phyloP scores from a whole-genome alignment of 352 stramenopile species.

The Phytophthora pseudosyringae region DNA sequence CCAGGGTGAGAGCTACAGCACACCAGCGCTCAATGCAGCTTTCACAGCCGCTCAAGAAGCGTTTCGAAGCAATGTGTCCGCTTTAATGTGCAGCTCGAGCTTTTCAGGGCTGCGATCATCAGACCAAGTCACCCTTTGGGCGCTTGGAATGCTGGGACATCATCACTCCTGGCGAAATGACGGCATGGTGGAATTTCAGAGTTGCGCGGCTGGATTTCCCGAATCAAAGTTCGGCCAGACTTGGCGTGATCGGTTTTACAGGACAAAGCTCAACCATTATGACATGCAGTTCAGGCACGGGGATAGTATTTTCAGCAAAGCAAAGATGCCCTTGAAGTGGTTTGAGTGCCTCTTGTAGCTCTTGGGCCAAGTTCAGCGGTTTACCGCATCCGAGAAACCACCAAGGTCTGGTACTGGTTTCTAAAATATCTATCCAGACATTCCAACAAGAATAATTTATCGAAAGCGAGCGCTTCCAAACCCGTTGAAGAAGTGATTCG shows the following conservation, averaged over 20 bases:
- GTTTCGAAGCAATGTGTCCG: conserved; percentile 24
- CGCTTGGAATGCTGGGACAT: conserved; percentile 21
- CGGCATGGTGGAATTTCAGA: conserved; percentile 32
- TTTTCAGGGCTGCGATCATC: no score
- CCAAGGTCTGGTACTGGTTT: no score
- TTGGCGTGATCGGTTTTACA: conserved; percentile 48
- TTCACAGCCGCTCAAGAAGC: conserved; percentile 29
- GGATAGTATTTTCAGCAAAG: conserved; percentile 40
- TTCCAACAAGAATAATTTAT: no score
- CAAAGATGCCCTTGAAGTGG: conserved; percentile 62
- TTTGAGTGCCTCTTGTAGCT: conserved; percentile 61
- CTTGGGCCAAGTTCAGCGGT: no score
- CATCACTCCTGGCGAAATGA: conserved; percentile 36
- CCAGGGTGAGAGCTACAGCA: conserved; percentile 22
- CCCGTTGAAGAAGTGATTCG: no score
- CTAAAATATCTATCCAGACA: no score
- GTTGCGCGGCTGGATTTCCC: conserved; percentile 39
- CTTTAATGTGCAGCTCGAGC: no score
- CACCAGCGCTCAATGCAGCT: conserved; percentile 9
- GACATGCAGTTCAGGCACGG: conserved; percentile 51
- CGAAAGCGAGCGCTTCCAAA: no score
- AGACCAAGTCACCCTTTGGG: no score
- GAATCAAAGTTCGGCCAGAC: conserved; percentile 33
- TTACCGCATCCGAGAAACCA: no score
- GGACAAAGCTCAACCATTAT: conserved; percentile 57